Evolutionary conservation across 345 rosid genomes (phyloP).

Genomic region (Aethionema arabicum): DNA sequence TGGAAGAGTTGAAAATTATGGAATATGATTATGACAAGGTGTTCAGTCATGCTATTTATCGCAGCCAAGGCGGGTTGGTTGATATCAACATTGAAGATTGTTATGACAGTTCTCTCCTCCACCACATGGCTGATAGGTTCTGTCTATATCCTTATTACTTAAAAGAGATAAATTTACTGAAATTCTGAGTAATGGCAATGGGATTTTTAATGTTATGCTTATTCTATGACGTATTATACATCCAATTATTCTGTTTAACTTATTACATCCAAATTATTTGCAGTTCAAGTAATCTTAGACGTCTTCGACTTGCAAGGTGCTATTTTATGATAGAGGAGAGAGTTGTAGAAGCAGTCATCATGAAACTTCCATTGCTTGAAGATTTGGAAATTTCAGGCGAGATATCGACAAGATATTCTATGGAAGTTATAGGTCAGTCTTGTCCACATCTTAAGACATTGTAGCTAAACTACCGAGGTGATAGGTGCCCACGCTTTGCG

Average conservation of each 20-base stretch:
- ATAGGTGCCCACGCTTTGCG: conserved; percentile 19
- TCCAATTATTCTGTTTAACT: neutral
- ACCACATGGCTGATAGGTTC: too few relatives aligned
- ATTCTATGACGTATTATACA: too few relatives aligned
- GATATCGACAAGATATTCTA: neutral
- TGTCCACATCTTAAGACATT: too few relatives aligned
- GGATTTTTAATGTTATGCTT: too few relatives aligned
- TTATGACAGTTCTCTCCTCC: too few relatives aligned
- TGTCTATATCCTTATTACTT: too few relatives aligned
- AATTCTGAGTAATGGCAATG: too few relatives aligned
- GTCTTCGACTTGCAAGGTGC: conserved; percentile 43
- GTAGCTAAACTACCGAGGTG: conserved; percentile 36
- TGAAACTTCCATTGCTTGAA: conserved; percentile 48
- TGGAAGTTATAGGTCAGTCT: too few relatives aligned
- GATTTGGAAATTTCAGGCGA: conserved; percentile 46
- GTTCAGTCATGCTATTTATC: conserved; percentile 49
- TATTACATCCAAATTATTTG: too few relatives aligned
- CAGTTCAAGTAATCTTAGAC: conserved; percentile 44
- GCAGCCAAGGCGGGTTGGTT: conserved; percentile 39
- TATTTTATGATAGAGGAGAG: conserved; percentile 35
- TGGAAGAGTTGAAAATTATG: neutral
- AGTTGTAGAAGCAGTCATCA: conserved; percentile 39
- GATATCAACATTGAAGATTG: too few relatives aligned
- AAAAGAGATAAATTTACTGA: too few relatives aligned
- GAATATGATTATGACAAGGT: conserved; percentile 18